A percentile compares a stretch with the other conserved stretches of the same genome.
phyloP scores from a whole-genome alignment of 164 flowering plant genomes.

The Brasenia schreberi region DNA sequence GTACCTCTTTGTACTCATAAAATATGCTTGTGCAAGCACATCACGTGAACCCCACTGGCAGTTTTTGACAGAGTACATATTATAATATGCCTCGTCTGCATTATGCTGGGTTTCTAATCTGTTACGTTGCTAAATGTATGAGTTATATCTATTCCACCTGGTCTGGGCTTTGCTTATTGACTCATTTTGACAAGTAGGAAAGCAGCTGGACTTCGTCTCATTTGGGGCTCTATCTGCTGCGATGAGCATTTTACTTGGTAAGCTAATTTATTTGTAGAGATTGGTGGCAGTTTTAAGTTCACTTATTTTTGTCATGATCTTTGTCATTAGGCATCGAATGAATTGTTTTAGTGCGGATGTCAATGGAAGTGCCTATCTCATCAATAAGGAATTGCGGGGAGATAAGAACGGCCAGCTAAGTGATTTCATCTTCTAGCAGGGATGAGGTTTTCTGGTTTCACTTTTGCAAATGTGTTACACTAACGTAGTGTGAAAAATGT shows the following conservation, averaged over 20 bases:
- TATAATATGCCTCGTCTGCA: too few species aligned
- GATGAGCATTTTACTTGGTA: constrained; percentile 89
- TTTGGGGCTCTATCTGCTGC: constrained; percentile 78
- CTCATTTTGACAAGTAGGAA: constrained; percentile 37
- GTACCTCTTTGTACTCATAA: too few species aligned
- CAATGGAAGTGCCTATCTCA: constrained; percentile 54
- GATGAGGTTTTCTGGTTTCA: too few species aligned
- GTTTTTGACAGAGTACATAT: too few species aligned
- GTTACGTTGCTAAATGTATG: too few species aligned
- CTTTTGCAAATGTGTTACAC: too few species aligned
- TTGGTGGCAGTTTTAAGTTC: background rate
- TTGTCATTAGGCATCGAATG: constrained; percentile 67
- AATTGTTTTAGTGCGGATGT: constrained; percentile 66
- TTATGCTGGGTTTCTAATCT: too few species aligned
- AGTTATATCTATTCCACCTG: too few species aligned
- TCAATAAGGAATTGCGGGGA: constrained; percentile 12
- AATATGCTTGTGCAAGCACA: too few species aligned
- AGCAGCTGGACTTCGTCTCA: constrained; percentile 51
- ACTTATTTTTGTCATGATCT: background rate
- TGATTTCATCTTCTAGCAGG: constrained; percentile 65
- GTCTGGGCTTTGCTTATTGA: background rate
- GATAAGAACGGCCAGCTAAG: constrained; percentile 36
- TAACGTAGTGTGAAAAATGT: too few species aligned
- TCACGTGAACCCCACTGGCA: too few species aligned
- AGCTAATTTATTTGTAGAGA: constrained; percentile 1